phyloP scores from a whole-genome alignment of 106 monocot genomes.

The Dioscorea alata region DNA sequence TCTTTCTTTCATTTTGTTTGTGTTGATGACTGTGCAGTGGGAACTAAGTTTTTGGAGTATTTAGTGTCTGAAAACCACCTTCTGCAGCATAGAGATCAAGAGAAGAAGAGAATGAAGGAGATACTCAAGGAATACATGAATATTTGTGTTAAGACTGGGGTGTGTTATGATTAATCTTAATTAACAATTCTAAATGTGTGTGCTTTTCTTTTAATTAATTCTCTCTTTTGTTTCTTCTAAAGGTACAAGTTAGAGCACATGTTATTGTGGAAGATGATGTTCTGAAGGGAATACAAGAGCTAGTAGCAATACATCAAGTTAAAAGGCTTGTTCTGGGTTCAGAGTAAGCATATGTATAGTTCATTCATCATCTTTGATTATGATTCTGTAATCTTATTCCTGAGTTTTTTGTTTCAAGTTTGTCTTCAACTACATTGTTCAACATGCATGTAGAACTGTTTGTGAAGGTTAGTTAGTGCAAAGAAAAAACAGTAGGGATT shows the following conservation, averaged over 20 bases:
- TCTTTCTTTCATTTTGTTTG: background rate
- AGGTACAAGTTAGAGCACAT: slow-evolving; percentile 4
- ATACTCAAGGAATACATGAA: background rate
- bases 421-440: background rate
- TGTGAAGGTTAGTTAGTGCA: no score
- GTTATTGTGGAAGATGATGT: background rate
- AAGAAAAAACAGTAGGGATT: no score
- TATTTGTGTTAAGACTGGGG: background rate
- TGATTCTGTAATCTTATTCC: background rate
- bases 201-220: background rate
- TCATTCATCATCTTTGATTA: background rate
- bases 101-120: background rate
- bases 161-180: background rate
- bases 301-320: background rate
- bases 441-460: no score
- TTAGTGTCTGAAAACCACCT: background rate
- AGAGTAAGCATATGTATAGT: background rate
- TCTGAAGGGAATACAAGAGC: background rate
- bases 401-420: background rate
- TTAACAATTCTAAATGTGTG: background rate
- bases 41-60: background rate
- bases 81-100: background rate
- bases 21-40: background rate
- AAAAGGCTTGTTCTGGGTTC: slow-evolving; percentile 10
- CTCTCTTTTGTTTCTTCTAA: background rate